These are phyloP conservation scores for Lactifluus rugatus DNA, from an alignment of 768 basidiomycete genomes.

Conservation along the genomic window DNA sequence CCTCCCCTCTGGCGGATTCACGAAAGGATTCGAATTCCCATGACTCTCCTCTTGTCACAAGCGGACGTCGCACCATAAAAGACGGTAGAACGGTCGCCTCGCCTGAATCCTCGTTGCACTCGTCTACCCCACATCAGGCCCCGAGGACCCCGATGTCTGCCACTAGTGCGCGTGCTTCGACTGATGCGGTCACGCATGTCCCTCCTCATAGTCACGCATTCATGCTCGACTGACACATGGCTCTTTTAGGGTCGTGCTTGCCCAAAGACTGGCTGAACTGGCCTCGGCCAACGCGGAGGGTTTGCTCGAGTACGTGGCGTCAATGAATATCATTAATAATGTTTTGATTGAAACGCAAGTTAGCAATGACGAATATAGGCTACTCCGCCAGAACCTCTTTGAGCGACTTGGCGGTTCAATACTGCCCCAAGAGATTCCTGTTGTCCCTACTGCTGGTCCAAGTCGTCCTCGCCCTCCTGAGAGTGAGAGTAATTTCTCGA, in stretches of 20 bases:
- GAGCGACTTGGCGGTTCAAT: slow-evolving; percentile 58
- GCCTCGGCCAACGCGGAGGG: slow-evolving; percentile 75
- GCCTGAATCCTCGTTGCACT: slow-evolving; percentile 16
- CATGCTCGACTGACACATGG: slow-evolving; percentile 13
- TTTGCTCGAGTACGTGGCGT: slow-evolving; percentile 51
- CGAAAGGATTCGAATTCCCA: slow-evolving; percentile 15
- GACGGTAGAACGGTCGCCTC: slow-evolving; percentile 8
- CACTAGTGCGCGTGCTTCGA: slow-evolving; percentile 12
- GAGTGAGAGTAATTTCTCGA: not conserved
- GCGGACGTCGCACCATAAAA: not conserved
- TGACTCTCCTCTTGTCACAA: slow-evolving; percentile 8
- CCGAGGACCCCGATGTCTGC: not conserved
- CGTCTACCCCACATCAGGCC: not conserved
- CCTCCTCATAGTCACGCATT: slow-evolving; percentile 11
- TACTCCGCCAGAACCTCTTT: slow-evolving; percentile 76
- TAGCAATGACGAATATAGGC: slow-evolving; percentile 80
- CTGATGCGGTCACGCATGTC: slow-evolving; percentile 18
- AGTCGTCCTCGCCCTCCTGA: slow-evolving; percentile 2
- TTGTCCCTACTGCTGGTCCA: slow-evolving; percentile 44
- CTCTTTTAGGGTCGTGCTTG: slow-evolving; percentile 53
- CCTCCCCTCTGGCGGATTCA: slow-evolving; percentile 3
- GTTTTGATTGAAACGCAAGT: not conserved
- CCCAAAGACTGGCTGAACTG: slow-evolving; percentile 72
- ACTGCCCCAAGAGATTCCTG: slow-evolving; percentile 51
- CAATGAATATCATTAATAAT: not conserved